Base-by-base conservation (phyloP, 148 eudicot species). In the Arctostaphylos glauca region DNA sequence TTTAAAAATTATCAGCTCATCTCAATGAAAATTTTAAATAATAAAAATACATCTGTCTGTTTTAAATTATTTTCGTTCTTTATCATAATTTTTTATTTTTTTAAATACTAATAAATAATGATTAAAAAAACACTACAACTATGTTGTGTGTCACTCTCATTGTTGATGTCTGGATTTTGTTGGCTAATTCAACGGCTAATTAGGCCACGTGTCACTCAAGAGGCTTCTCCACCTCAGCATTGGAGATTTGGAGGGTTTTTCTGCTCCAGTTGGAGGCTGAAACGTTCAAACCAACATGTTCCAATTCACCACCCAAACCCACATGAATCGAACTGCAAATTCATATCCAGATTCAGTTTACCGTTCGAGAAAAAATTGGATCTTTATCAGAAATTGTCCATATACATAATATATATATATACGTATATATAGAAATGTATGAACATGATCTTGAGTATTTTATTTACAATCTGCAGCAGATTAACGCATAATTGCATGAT, bases 291-390 rank as follows among this genome's bases (percentile, higher is more conserved):
- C 75, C 47, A 6, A 41, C 74, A 16, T n/a, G 21, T 18, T 56
- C 60, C 60, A 56, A 56, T 18, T 4, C 54, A 8, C 10, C 9
- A 10, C 9, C 3, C 12, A 13, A 53, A 14, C 10, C 59, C 59
- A n/a, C n/a, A n/a, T 31, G 38, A 31, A 31, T 31, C 38, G 38
- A 31, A 56, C n/a, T 56, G 4, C 58, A 54, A 54, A 16, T 14
- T 15, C 60, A 31, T 23, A 0, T 21, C 10, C 5, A 64, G 1
- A 64, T 25, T 66, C 72, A 66, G 44, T 70, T 70, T n/a, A n/a
- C 8, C 43, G 43, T 66, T 66, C 25, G 58, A 52, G 66, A 18
- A 44, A 72, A 18, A 77, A n/a, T 41, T 81, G 64, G 67, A 81
- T 76, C 25, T 41, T 52, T 31, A 72, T 19, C 31, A 43, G 50